Evolutionary conservation across 768 basidiomycete species (phyloP), one percentile per base, ranked within the genome.

Genomic region (Trichaptum fuscoviolaceum): DNA sequence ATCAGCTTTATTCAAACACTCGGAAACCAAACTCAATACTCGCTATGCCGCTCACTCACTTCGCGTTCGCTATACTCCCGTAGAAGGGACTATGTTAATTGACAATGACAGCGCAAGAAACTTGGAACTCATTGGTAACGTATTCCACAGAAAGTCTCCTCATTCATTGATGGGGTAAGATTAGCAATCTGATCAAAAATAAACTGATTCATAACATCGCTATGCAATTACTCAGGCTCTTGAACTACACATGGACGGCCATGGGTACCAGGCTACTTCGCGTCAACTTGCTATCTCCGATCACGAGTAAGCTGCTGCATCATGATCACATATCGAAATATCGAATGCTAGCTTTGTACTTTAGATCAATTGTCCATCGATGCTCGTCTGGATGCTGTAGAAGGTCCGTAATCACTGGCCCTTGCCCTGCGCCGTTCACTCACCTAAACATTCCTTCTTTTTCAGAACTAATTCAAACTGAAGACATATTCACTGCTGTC

Each of bases 31-130:
- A 63, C 76, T 91, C 63, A 90, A 92, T 69, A 85, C 84, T 0
- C 84, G 87, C 17, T 98, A 92, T 73, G 83, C 91, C 0, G 75
- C 83, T 0, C 80, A 78, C 3, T 93, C 93, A 9, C 79, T 95
- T 25, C 83, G 87, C 35, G 92, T 95, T 65, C 82, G 86, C 24
- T 95, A 91, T 71, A 80, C 85, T 0, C 86, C 91, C 1, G 87
- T 92, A 0, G 92, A 96, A 73, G 96, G 96, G 0, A 96, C 93
- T 0, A 92, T 98, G 91, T 84, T 97, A 84, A 91, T 99, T 69
- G 97, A 99, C 73, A 83, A 88, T 0, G 95, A 95, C 68, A 95
- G 92, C 0, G 92, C 88, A 2, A 85, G 85, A 57, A 95, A 96
- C 74, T 83, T 99, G 7, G 97, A 99, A 73, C 81, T 99, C 1